These are phyloP conservation scores for Calonectria leucothoes DNA, from an alignment of 2,329 filamentous ascomycete genomes.

Conservation along the genomic window DNA sequence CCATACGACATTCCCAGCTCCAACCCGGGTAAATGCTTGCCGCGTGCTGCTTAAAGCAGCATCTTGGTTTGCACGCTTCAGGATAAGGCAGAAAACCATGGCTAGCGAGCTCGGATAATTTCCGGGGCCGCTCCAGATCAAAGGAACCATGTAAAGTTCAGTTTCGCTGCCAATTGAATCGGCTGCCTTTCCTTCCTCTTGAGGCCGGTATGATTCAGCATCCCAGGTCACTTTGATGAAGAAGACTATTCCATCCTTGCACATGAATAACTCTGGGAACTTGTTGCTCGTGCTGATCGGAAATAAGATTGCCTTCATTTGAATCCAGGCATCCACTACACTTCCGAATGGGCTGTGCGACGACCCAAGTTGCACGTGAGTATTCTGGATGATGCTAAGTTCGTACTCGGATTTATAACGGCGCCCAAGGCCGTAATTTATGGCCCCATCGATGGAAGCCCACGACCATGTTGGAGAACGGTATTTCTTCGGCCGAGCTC, in stretches of 20 bases:
- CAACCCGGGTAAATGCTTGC: background rate
- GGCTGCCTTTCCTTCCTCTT: background rate
- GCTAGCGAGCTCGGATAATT: background rate
- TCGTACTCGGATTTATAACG: background rate
- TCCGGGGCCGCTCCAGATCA: background rate
- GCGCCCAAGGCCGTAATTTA: background rate
- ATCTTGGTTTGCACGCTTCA: background rate
- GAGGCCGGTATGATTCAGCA: background rate
- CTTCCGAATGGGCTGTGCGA: background rate
- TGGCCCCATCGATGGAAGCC: background rate
- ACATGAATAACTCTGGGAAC: background rate
- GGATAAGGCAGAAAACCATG: background rate
- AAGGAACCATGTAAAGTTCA: background rate
- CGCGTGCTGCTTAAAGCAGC: too few relatives aligned
- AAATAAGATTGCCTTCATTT: background rate
- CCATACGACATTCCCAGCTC: background rate
- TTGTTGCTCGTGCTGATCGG: background rate
- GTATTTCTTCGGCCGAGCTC: background rate
- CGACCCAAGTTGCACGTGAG: background rate
- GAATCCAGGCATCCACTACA: background rate
- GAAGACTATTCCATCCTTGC: background rate
- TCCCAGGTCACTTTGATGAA: background rate
- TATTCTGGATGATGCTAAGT: background rate
- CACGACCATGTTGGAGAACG: background rate
- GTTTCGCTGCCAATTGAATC: background rate